Base-by-base conservation (phyloP, 352 stramenopile species). In the Peronospora destructor region DNA sequence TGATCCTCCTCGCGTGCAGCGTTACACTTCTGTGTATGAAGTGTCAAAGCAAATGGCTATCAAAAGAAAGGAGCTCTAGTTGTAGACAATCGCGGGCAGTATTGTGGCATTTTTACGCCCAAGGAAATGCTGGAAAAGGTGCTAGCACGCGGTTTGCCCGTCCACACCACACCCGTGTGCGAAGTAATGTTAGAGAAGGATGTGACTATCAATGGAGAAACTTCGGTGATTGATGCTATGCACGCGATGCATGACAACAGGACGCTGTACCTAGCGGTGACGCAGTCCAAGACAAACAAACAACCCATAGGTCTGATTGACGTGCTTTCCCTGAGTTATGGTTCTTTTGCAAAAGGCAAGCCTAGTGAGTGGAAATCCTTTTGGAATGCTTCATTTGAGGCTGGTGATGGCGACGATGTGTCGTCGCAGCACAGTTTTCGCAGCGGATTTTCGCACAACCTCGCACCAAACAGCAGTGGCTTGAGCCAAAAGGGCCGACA, bases 51-150 rank as follows among this genome's bases (percentile, higher is more conserved):
- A 92, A 40, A 98, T 99, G 89, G 79, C 94, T 2, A 74, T 91
- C n/a, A 91, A 81, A 86, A 91, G 50, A 98, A 98, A 59, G 95
- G 94, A 21, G 92, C 92, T 1, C 70, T 98, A 4, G 88, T 98
- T 14, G 90, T 98, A 17, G 93, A 96, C 49, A 94, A 95, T 59
- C 75, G 88, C 29, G 84, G 84, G 0, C 76, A 96, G 56, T 91
- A 97, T 45, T 87, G 97, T 53, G 96, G 96, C 32, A 83, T 99
- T 57, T 97, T 98, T 59, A 98, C 94, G 0, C 96, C 96, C 17
- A 98, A 98, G 64, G 93, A 98, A 64, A 94, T 99, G 85, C 86
- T 99, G 49, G 91, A 91, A 42, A 90, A 95, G 41, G 95, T 97
- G 21, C 70, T 98, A 21, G 88, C 94, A 0, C 95, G 91, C 43